Evolutionary conservation across 768 basidiomycete species (phyloP).

Genomic region (Lactarius pseudohatsudake): DNA sequence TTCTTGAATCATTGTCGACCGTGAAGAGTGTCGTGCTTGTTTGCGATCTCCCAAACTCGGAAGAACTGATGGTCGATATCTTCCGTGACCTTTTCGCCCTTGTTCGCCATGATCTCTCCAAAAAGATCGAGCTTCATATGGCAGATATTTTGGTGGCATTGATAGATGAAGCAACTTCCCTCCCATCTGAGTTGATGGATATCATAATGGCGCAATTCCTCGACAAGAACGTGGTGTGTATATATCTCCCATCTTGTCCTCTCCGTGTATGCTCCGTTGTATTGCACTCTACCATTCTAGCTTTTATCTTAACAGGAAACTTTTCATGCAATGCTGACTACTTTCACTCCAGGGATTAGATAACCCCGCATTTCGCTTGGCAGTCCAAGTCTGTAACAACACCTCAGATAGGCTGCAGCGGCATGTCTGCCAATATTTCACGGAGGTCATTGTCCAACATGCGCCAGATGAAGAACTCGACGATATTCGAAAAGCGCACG

Average conservation of each 20-base stretch:
- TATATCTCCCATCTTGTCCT: not conserved
- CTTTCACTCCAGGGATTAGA: conserved; percentile 53
- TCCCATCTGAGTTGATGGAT: conserved; percentile 82
- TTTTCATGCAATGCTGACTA: conserved; percentile 9
- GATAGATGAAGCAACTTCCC: conserved; percentile 77
- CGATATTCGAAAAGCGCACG: conserved; percentile 75
- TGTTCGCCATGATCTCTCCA: conserved; percentile 68
- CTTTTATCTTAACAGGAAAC: not conserved
- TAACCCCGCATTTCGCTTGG: conserved; percentile 77
- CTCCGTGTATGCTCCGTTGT: not conserved
- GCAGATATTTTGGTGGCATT: conserved; percentile 88
- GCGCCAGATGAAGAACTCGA: conserved; percentile 61
- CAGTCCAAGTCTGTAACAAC: conserved; percentile 80
- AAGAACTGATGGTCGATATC: conserved; percentile 78
- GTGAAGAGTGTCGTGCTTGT: conserved; percentile 95
- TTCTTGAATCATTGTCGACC: conserved; percentile 90
- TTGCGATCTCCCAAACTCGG: conserved; percentile 85
- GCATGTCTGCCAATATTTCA: conserved; percentile 89
- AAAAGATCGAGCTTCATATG: conserved; percentile 83
- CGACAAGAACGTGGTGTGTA: conserved; percentile 69
- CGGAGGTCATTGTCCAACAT: conserved; percentile 74
- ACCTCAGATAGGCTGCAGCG: conserved; percentile 87
- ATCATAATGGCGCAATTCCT: conserved; percentile 82
- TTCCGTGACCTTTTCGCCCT: conserved; percentile 84
- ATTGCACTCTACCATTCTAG: not conserved